Base-by-base conservation (phyloP, 2,329 filamentous ascomycete species). In the Penicillium sp. region DNA sequence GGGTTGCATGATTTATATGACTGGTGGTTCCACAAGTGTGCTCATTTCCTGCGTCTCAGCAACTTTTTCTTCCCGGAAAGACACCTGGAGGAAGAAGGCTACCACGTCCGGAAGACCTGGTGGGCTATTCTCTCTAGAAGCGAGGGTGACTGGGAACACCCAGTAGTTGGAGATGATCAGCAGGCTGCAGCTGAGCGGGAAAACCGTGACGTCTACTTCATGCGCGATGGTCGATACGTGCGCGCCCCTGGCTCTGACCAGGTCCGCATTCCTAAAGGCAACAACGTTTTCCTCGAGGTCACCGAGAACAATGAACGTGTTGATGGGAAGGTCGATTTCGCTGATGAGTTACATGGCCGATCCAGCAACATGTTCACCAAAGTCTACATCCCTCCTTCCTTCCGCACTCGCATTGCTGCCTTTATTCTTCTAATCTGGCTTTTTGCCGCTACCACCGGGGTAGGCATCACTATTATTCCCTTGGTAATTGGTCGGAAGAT, bases 11-110 rank as follows among this genome's bases (percentile, higher is more conserved):
- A 78, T 48, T 84, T 96, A 76, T 98, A 95, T 66, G 84, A 83
- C 7, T 97, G 91, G 91, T 98, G 93, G 88, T 95, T 98, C 72
- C 84, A 85, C 58, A 82, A 80, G 60, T 95, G 90, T 64, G 93
- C 90, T 12, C 79, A 87, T 44, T 73, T 77, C 35, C 74, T 98
- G 45, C 81, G 91, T 21, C 75, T 98, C 32, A 94, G 88, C 1
- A 87, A 90, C 72, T 98, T 98, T 67, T 79, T 98, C 37, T 97
- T 98, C 64, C 88, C 87, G 13, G 86, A 95, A 59, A 81, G 88
- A 51, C 77, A 78, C 26, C 74, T 81, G 21, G 88, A 95, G 53
- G 91, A 98, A 66, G 88, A 96, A 69, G 87, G 88, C 7, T 75
- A 74, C 22, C 72, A 85, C 41, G 72, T 77, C 34, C 72, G 83